Percentiles rank a stretch among this genome's conserved stretches.
Conservation (phyloP, 306 rosid species). For the Pyrus pyrifolia region DNA sequence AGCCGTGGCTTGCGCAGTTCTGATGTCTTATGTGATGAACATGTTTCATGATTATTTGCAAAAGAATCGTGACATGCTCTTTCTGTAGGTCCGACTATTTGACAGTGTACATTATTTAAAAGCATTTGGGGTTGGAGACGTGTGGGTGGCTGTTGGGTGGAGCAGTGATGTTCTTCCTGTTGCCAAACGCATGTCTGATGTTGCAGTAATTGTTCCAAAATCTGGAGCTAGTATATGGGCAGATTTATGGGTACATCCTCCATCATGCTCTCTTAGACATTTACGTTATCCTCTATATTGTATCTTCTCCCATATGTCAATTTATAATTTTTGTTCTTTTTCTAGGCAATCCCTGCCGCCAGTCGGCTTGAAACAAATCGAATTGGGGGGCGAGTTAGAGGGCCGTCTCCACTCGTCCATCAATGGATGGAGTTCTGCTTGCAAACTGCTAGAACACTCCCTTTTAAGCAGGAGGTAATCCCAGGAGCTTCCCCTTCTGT, state of each 20-base stretch:
- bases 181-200: conserved; percentile 76
- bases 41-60: background rate
- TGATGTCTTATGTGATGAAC: background rate
- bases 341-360: conserved; percentile 75
- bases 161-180: conserved; percentile 83
- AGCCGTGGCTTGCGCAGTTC: background rate
- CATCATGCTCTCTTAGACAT: conserved; percentile 7
- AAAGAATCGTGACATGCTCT: background rate
- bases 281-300: background rate
- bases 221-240: conserved; percentile 93
- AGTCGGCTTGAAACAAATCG: conserved; percentile 44
- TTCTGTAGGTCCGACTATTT: conserved; percentile 66
- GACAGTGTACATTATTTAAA: conserved; percentile 72
- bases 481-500: conserved; percentile 74
- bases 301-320: background rate
- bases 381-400: conserved; percentile 77
- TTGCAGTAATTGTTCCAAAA: conserved; percentile 81
- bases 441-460: conserved; percentile 75
- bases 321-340: conserved; percentile 11
- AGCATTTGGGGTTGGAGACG: conserved; percentile 88
- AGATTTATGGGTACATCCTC: conserved; percentile 69
- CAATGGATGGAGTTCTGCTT: conserved; percentile 97
- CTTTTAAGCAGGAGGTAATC: conserved; percentile 83
- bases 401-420: conserved; percentile 79
- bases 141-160: conserved; percentile 98